Evolutionary conservation across 148 eudicot genomes (phyloP), one percentile per base, ranked within the genome.

Genomic region (Arctostaphylos glauca): DNA sequence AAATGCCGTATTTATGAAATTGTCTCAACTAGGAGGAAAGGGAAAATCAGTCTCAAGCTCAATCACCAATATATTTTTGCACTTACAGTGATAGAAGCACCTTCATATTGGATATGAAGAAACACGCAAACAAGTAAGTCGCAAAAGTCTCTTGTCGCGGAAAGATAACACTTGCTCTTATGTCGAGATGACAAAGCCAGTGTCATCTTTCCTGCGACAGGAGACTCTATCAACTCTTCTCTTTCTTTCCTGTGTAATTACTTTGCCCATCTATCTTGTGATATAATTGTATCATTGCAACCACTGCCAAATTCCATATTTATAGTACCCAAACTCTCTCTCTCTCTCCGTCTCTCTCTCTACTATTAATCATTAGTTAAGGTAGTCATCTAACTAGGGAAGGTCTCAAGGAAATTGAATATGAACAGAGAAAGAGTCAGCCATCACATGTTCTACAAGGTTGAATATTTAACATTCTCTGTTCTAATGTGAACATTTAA

Each of bases 201-300:
- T 66, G 83, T 53, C 86, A 62, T 74, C 83, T 84, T 38, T 84
- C 82, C 82, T 74, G 83, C 83, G 83, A 80, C 86, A 74, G 46
- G 53, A 80, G 18, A 8, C 49, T 81, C n/a, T 3, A 18, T 44
- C 81, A 66, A 66, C 71, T 66, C 14, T 46, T 49, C 44, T 43
- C 31, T 62, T 60, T 47, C 7, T 9, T 47, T 74, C 47, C 23
- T 44, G 0, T 5, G 23, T 55, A 44, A 21, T 15, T 73, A 46
- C 21, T 10, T 10, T 10, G 43, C 1, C 38, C 38, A 31, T 31
- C 38, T 31, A 31, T 31, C 38, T 31, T 31, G 0, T 31, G 0
- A 31, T 31, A 31, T 1, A 31, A 31, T 31, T 6, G 4, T 75
- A 53, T 50, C 56, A 3, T 50, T 9, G 0, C 6, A 31, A 31